Evolutionary conservation across 345 rosid species (phyloP), one percentile per base, ranked within the genome.

Genomic region (Brassica rapa): DNA sequence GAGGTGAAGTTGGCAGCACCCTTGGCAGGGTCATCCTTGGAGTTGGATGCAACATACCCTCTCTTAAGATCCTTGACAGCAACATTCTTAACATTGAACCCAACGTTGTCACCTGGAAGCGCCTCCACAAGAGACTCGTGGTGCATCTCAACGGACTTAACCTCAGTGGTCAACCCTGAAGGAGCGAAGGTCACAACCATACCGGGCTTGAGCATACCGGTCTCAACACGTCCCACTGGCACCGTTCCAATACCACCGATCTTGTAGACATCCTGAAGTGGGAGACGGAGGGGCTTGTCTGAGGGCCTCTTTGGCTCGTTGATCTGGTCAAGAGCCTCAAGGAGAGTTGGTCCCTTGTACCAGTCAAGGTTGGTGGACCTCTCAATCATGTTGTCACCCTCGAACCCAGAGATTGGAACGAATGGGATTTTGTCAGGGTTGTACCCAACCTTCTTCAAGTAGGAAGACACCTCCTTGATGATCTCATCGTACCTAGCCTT

Each of bases 181-280:
- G 67, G 67, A 30, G 67, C 67, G 4, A 63, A 63, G 14, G 67
- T 63, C 23, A 63, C 67, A 63, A 63, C 43, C 67, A 63, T 63
- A 63, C 67, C 67, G 5, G 67, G 67, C 43, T 63, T 63, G 67
- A 63, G 4, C 67, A 63, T 63, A 63, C 67, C 67, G 0, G 67
- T 63, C 67, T 63, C 67, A 30, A 63, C 67, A 63, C 67, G 67
- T 0, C 67, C 67, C 43, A 63, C 67, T 15, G 67, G 67, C 67
- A 63, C 67, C 67, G 67, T 63, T 63, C 67, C 67, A 63, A 63
- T 63, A 63, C 67, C 67, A 63, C 67, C 67, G 5, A 63, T 63
- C 67, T 63, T 63, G 67, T 63, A 63, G 14, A 63, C 67, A 63
- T 63, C 67, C 46, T 63, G 67, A 32, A 63, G 67, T 32, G 67